phyloP scores from a whole-genome alignment of 225 moss, liverwort and hornwort genomes.

The Thuidium tamariscinum region DNA sequence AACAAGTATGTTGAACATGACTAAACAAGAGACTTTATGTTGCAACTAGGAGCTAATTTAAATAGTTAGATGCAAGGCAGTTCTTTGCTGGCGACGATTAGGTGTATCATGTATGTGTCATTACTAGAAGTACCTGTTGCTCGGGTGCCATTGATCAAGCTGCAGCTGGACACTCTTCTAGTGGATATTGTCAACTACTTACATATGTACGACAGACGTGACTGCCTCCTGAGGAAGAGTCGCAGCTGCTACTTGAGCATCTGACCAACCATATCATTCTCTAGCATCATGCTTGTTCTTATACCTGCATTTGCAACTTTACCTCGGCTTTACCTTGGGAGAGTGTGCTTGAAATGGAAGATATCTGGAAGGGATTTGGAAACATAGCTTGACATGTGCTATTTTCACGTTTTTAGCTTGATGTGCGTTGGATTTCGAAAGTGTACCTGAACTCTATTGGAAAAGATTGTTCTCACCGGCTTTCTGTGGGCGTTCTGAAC shows the following conservation, averaged over 20 bases:
- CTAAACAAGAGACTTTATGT: neutral
- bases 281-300: neutral
- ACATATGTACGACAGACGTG: neutral
- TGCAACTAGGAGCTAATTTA: neutral
- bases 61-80: neutral
- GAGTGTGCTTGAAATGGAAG: neutral
- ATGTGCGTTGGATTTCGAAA: neutral
- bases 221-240: neutral
- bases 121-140: neutral
- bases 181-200: neutral
- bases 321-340: neutral
- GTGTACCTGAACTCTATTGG: neutral
- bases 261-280: neutral
- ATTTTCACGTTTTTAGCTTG: neutral
- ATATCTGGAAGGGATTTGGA: neutral
- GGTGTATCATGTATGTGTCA: neutral
- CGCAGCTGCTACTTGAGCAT: neutral
- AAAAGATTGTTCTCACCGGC: neutral
- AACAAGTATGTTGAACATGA: neutral
- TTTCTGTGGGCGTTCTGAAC: neutral
- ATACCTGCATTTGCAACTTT: neutral
- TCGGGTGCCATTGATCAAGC: neutral
- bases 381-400: neutral
- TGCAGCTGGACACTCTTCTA: neutral
- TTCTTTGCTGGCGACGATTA: neutral